Evolutionary conservation across 2,329 filamentous ascomycete genomes (phyloP).

Genomic region (Dendrostoma leiphaemia): DNA sequence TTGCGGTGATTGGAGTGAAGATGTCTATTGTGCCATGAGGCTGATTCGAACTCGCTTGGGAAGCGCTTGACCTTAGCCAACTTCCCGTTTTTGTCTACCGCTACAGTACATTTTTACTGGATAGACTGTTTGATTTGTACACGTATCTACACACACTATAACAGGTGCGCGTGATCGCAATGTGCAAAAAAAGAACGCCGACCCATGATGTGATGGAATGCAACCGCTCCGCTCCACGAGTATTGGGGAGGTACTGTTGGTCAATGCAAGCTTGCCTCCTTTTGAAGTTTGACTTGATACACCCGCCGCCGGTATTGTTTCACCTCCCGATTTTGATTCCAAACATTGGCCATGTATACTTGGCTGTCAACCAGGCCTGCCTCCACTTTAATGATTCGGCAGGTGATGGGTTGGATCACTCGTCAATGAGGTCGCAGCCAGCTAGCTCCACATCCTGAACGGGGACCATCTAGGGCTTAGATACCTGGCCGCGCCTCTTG

Average conservation of each 20-base stretch:
- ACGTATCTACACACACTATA: not conserved
- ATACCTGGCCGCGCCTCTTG: constrained; percentile 42
- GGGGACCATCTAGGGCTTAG: constrained; percentile 6
- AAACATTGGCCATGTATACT: too few species aligned
- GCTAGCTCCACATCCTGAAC: not conserved
- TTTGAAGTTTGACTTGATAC: too few species aligned
- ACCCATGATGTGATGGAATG: not conserved
- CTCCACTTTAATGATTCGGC: too few species aligned
- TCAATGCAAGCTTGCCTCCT: too few species aligned
- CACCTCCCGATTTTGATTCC: too few species aligned
- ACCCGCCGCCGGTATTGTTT: too few species aligned
- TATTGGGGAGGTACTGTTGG: too few species aligned
- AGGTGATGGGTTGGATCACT: too few species aligned
- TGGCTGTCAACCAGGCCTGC: too few species aligned
- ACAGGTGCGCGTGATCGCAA: not conserved
- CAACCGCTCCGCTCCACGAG: not conserved
- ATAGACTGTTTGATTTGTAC: not conserved
- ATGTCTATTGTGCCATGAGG: constrained; percentile 12
- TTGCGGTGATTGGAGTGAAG: constrained; percentile 17
- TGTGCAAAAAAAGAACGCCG: not conserved
- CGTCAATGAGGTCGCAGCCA: too few species aligned
- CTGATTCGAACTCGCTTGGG: constrained; percentile 1
- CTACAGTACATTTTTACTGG: too few species aligned
- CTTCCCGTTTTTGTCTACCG: constrained; percentile 12
- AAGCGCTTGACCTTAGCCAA: too few species aligned